A percentile compares a stretch with the other conserved stretches of the same genome.
Conservation (phyloP, 805 yeast species). For the Saturnispora silvae region DNA sequence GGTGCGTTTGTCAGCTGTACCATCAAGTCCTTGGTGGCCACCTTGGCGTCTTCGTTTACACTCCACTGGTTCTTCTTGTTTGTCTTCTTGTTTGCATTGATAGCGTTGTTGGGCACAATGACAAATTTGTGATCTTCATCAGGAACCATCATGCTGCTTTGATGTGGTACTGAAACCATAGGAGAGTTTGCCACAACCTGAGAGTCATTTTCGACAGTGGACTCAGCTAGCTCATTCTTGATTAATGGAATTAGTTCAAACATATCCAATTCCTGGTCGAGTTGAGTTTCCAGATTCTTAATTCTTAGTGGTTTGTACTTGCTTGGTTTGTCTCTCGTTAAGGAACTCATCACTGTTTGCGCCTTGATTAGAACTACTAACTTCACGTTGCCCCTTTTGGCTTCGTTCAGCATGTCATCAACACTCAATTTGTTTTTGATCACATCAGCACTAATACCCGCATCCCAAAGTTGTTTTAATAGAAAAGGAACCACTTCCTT, state of each 20-base stretch:
- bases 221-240: conserved; percentile 15
- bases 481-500: conserved; percentile 55
- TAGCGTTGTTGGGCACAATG: conserved; percentile 71
- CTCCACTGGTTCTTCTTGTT: conserved; percentile 72
- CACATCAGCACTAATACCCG: conserved; percentile 71
- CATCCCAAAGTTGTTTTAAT: conserved; percentile 58
- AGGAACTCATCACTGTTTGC: conserved; percentile 27
- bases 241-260: conserved; percentile 50
- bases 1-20: conserved; percentile 55
- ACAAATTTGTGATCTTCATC: conserved; percentile 40
- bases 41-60: conserved; percentile 60
- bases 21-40: conserved; percentile 45
- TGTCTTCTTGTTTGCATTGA: conserved; percentile 63
- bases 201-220: background rate
- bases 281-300: conserved; percentile 45
- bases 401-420: conserved; percentile 59
- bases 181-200: background rate
- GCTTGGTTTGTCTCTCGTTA: conserved; percentile 26
- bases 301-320: conserved; percentile 70
- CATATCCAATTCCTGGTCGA: conserved; percentile 64
- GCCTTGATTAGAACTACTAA: conserved; percentile 76
- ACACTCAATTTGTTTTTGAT: conserved; percentile 32
- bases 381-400: conserved; percentile 58
- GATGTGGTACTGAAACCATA: background rate
- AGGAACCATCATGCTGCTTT: background rate